Conservation (phyloP, 2,329 filamentous ascomycete species). For the Xylariaceae sp. region DNA sequence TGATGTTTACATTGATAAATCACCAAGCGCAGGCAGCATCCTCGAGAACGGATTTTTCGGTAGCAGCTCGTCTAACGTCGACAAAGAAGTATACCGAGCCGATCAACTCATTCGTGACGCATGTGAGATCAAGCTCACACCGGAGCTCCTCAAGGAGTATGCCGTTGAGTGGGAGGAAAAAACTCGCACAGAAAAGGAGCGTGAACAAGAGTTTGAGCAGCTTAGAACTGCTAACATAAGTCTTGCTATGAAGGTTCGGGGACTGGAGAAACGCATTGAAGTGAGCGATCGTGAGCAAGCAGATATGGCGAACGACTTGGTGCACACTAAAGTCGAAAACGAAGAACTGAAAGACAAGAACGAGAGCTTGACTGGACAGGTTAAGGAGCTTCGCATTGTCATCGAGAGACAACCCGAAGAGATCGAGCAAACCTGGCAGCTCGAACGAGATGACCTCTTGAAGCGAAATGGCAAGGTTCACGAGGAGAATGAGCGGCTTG, state of each 20-base stretch:
- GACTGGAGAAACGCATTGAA: slow-evolving; percentile 81
- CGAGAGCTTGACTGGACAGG: slow-evolving; percentile 78
- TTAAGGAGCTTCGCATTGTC: slow-evolving; percentile 75
- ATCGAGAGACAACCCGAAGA: slow-evolving; percentile 87
- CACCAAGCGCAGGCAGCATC: slow-evolving; percentile 86
- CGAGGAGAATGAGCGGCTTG: slow-evolving; percentile 81
- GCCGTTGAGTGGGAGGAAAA: slow-evolving; percentile 89
- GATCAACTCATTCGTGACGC: slow-evolving; percentile 92
- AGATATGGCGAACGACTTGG: slow-evolving; percentile 81
- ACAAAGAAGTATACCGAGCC: slow-evolving; percentile 93
- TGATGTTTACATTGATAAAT: slow-evolving; percentile 93
- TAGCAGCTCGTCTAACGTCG: slow-evolving; percentile 77
- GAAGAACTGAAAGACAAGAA: slow-evolving; percentile 85
- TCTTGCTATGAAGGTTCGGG: slow-evolving; percentile 71
- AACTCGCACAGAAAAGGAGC: slow-evolving; percentile 72
- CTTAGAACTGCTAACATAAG: slow-evolving; percentile 62
- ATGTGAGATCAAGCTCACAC: slow-evolving; percentile 78
- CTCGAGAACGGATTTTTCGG: slow-evolving; percentile 97
- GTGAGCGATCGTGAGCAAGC: slow-evolving; percentile 88
- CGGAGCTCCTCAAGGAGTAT: slow-evolving; percentile 76
- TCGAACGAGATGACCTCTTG: slow-evolving; percentile 88
- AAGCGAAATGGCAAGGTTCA: slow-evolving; percentile 88
- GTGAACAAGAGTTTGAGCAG: slow-evolving; percentile 73
- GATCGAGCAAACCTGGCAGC: slow-evolving; percentile 73
- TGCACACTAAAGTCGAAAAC: slow-evolving; percentile 89